A percentile compares a stretch with the other conserved stretches of the same genome.
Conservation (phyloP, 2,329 filamentous ascomycete species). For the Cytospora piceae region DNA sequence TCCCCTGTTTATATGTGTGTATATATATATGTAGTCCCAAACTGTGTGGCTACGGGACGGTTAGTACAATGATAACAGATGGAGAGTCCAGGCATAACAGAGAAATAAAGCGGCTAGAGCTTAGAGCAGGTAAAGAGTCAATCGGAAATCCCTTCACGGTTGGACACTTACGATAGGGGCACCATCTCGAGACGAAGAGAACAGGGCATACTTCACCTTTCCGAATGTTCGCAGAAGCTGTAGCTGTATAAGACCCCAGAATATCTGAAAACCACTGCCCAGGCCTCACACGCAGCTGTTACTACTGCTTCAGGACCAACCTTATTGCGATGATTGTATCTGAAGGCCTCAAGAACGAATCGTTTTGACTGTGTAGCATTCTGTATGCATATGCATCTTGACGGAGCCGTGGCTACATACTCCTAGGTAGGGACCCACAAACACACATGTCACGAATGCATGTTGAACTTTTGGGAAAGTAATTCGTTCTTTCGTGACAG, state of each 20-base stretch:
- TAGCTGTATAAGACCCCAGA: not conserved
- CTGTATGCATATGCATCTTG: not conserved
- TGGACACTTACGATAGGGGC: too few relatives aligned
- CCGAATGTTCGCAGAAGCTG: not conserved
- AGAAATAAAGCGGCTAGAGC: too few relatives aligned
- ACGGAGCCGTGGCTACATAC: not conserved
- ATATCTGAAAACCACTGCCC: not conserved
- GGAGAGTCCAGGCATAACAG: too few relatives aligned
- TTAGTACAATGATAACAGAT: too few relatives aligned
- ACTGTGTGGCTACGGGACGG: too few relatives aligned
- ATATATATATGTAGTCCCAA: too few relatives aligned
- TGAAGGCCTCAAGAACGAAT: not conserved
- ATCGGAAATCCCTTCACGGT: too few relatives aligned
- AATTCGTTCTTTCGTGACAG: not conserved
- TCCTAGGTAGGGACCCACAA: too few relatives aligned
- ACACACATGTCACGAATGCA: not conserved
- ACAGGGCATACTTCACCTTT: too few relatives aligned
- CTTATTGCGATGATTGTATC: not conserved
- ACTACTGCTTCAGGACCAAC: not conserved
- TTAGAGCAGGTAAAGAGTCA: too few relatives aligned
- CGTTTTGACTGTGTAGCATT: not conserved
- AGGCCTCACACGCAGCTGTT: not conserved
- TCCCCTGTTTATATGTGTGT: too few relatives aligned
- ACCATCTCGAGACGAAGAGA: too few relatives aligned
- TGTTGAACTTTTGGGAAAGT: not conserved